phyloP scores from a whole-genome alignment of 2,329 filamentous ascomycete species.

The Colletotrichum siamense region DNA sequence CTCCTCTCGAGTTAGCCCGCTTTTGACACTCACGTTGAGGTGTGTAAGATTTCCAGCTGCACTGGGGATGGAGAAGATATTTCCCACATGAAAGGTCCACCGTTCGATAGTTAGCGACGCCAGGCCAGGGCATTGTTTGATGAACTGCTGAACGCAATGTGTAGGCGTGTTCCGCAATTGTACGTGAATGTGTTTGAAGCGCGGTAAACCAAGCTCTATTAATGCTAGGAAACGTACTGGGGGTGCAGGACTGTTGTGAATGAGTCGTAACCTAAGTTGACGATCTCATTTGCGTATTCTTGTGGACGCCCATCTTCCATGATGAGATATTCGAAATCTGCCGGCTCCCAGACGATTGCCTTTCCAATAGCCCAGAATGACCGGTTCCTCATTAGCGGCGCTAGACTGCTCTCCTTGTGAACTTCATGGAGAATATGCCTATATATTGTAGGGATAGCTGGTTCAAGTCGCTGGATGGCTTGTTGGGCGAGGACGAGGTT shows the following conservation, averaged over 20 bases:
- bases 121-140: not conserved
- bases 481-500: not conserved
- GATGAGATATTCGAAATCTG: not conserved
- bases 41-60: not conserved
- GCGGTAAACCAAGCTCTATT: not conserved
- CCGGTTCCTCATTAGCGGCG: not conserved
- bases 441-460: not conserved
- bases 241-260: not conserved
- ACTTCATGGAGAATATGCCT: not conserved
- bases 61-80: not conserved
- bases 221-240: not conserved
- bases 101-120: not conserved
- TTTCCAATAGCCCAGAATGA: not conserved
- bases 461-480: not conserved
- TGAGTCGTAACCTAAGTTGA: not conserved
- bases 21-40: not conserved
- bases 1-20: not conserved
- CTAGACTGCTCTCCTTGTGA: not conserved
- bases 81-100: not conserved
- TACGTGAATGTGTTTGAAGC: not conserved
- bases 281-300: not conserved
- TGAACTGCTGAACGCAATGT: not conserved
- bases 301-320: not conserved
- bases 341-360: not conserved
- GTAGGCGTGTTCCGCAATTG: not conserved